Percentiles rank a stretch among this genome's conserved stretches.
phyloP scores from a whole-genome alignment of 2,329 filamentous ascomycete genomes.

The Colletotrichum sp. region DNA sequence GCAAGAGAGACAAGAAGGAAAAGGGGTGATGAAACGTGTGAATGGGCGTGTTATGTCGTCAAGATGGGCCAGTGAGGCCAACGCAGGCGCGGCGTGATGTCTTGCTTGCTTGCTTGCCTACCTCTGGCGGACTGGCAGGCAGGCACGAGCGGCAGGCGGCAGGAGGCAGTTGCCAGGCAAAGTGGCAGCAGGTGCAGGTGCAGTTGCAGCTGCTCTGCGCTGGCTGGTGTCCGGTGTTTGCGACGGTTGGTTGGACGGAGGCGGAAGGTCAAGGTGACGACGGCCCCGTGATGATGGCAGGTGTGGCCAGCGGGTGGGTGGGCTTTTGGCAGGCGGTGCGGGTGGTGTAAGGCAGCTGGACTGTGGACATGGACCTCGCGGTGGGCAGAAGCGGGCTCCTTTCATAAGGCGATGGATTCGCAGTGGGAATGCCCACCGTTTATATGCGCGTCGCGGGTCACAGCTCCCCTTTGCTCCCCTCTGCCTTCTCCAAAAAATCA shows the following conservation, averaged over 20 bases:
- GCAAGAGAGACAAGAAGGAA: not conserved
- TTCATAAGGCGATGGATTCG: conserved; percentile 23
- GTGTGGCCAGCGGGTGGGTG: not conserved
- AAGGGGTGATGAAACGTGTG: not conserved
- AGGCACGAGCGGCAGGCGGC: not conserved
- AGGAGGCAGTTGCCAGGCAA: not conserved
- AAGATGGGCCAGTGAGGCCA: not conserved
- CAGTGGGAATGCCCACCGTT: conserved; percentile 50
- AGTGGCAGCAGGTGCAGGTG: not conserved
- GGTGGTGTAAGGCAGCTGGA: not conserved
- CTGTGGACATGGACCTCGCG: not conserved
- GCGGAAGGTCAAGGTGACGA: not conserved
- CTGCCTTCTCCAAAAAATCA: conserved; percentile 1
- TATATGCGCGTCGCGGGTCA: conserved; percentile 49
- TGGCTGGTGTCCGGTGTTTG: not conserved
- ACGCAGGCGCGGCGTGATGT: not conserved
- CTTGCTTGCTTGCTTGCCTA: not conserved
- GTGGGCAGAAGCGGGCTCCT: not conserved
- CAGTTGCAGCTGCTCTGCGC: not conserved
- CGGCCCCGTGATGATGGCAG: not conserved
- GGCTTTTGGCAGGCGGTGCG: not conserved
- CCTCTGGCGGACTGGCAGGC: not conserved
- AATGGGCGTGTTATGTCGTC: not conserved
- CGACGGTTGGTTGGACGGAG: not conserved
- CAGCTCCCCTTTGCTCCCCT: conserved; percentile 13